Percentiles rank a stretch among this genome's conserved stretches.
Evolutionary conservation across 1,284 basidiomycete species (phyloP).

Genomic region (Pholiota adiposa): DNA sequence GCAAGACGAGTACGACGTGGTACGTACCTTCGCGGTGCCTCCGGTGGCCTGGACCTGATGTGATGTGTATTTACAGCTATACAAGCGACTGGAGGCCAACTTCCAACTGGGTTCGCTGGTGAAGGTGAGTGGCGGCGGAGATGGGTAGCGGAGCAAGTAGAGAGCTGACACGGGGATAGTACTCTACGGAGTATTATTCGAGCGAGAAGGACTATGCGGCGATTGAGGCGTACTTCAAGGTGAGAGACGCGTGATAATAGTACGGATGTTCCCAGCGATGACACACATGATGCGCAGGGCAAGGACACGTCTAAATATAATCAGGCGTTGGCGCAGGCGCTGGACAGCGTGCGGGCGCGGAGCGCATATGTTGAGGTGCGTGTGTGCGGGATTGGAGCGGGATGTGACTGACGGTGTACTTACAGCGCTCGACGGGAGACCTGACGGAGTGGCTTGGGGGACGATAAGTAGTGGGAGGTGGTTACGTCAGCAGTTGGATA

Average conservation of each 20-base stretch:
- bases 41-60: background rate
- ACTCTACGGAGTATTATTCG: constrained; percentile 65
- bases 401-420: constrained; percentile 6
- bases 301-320: constrained; percentile 71
- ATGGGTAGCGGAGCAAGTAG: background rate
- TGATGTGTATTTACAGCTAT: constrained; percentile 51
- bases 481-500: constrained; percentile 27
- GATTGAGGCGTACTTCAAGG: constrained; percentile 73
- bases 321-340: constrained; percentile 63
- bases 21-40: constrained; percentile 38
- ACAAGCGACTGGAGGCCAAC: constrained; percentile 74
- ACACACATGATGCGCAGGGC: constrained; percentile 39
- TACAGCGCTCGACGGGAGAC: constrained; percentile 62
- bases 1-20: constrained; percentile 61
- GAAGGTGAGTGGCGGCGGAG: constrained; percentile 40
- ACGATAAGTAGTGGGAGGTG: constrained; percentile 31
- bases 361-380: constrained; percentile 63
- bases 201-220: constrained; percentile 71
- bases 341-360: constrained; percentile 68
- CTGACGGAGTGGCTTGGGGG: constrained; percentile 64
- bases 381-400: constrained; percentile 3
- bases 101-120: constrained; percentile 60
- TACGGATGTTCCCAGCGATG: constrained; percentile 15
- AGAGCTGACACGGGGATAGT: constrained; percentile 36
- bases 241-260: constrained; percentile 29